phyloP scores from a whole-genome alignment of 2,329 filamentous ascomycete species.

The Aspergillus sp. region DNA sequence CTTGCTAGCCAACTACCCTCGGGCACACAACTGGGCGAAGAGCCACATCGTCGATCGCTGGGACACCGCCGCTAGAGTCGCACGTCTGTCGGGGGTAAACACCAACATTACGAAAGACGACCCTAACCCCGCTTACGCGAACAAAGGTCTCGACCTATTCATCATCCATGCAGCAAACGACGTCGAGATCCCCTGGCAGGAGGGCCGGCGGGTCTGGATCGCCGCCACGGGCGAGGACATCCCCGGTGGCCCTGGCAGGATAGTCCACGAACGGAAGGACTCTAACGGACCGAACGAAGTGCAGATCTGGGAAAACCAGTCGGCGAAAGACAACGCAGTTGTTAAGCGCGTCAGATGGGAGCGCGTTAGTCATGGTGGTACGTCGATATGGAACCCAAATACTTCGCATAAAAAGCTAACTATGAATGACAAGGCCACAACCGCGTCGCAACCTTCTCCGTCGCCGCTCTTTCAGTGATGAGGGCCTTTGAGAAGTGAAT shows the following conservation, averaged over 20 bases:
- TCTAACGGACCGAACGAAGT: constrained; percentile 35
- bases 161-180: constrained; percentile 82
- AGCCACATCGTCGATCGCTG: constrained; percentile 75
- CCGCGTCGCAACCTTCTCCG: constrained; percentile 43
- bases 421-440: constrained; percentile 41
- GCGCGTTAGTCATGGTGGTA: constrained; percentile 47
- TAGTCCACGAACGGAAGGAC: constrained; percentile 33
- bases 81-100: constrained; percentile 39
- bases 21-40: constrained; percentile 62
- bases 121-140: constrained; percentile 56
- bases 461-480: constrained; percentile 41
- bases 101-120: constrained; percentile 37
- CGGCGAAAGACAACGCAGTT: constrained; percentile 14
- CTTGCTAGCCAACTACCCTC: constrained; percentile 69
- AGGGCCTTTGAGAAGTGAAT: constrained; percentile 39
- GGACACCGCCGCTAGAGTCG: constrained; percentile 69
- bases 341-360: constrained; percentile 49
- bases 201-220: constrained; percentile 45
- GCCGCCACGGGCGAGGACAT: constrained; percentile 37
- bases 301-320: constrained; percentile 41
- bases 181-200: constrained; percentile 72
- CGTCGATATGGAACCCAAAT: constrained; percentile 16
- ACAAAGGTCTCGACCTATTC: constrained; percentile 62
- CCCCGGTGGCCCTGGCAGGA: constrained; percentile 28
- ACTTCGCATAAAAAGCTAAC: not conserved